Evolutionary conservation across 116 monocot species (phyloP), one percentile per base, ranked within the genome.

Genomic region (Iris pallida): DNA sequence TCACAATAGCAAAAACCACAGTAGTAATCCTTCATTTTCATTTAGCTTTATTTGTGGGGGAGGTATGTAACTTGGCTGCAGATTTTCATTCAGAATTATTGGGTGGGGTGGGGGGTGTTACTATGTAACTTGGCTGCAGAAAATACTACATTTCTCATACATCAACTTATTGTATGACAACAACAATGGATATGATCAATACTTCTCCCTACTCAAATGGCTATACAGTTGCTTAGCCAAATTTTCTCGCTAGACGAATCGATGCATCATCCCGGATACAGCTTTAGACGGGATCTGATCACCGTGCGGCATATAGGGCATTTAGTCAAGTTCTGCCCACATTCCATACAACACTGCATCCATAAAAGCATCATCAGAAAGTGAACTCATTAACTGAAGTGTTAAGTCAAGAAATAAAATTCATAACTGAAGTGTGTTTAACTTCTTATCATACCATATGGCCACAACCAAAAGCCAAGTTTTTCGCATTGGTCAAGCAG

Each of bases 391-490:
- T 30, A 30, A 30, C 10, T 68, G 47, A 67, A 47, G 20, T 30
- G 40, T 4, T 0, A 44, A 54, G n/a, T 13, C 2, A 60, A 48
- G 53, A 64, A 47, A 58, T 45, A 45, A 55, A 16, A 57, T 30
- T 30, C 30, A 30, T 30, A 30, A 30, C 30, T 30, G 30, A 42
- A 13, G 11, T n/a, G 48, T 55, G 49, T 6, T n/a, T n/a, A 7
- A 58, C 11, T 53, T 30, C 53, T 5, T 17, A 45, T 8, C 11
- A 16, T 56, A 88, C 88, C 84, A 68, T 88, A 68, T 88, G 88
- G 4, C 88, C 88, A 12, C 88, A 88, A 0, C 84, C 84, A 56
- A 88, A 84, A 30, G 88, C 88, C 73, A 88, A 54, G 55, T 88
- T 71, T 46, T 76, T 88, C 8, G 30, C 47, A 52, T 81, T 88